These are phyloP conservation scores for Penicillium chermesinum DNA, from an alignment of 495 filamentous ascomycete species.

Conservation along the genomic window DNA sequence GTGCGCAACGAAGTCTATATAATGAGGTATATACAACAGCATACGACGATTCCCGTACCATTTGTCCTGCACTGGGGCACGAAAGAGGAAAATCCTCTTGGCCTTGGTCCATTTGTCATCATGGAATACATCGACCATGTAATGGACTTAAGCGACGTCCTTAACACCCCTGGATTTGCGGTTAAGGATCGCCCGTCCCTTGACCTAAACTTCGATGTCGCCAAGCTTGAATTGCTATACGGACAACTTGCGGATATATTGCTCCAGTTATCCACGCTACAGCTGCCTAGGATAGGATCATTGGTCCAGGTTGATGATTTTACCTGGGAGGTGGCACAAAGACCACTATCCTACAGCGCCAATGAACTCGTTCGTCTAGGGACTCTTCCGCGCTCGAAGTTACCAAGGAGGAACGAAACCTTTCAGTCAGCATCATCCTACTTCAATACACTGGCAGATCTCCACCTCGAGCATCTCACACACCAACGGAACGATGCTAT, in stretches of 20 bases:
- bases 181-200: constrained; percentile 15
- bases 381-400: constrained; percentile 25
- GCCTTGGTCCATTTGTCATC: constrained; percentile 37
- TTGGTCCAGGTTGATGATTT: constrained; percentile 23
- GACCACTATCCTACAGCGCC: constrained; percentile 27
- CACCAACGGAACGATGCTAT: constrained; percentile 39
- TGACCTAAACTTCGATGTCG: constrained; percentile 25
- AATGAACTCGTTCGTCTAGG: constrained; percentile 28
- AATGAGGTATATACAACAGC: constrained; percentile 35
- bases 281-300: constrained; percentile 32
- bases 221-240: constrained; percentile 26
- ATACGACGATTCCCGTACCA: constrained; percentile 35
- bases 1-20: constrained; percentile 37
- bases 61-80: constrained; percentile 30
- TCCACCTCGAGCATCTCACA: constrained; percentile 29
- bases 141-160: constrained; percentile 20
- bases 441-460: background rate
- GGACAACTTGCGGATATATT: constrained; percentile 24
- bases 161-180: constrained; percentile 19
- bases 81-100: constrained; percentile 14
- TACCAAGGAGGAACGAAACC: constrained; percentile 28
- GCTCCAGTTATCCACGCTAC: constrained; percentile 30
- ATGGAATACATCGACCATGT: constrained; percentile 34
- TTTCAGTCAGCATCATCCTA: constrained; percentile 32
- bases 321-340: constrained; percentile 14